phyloP scores from a whole-genome alignment of 1,284 basidiomycete genomes.

The Tilletia setariae region DNA sequence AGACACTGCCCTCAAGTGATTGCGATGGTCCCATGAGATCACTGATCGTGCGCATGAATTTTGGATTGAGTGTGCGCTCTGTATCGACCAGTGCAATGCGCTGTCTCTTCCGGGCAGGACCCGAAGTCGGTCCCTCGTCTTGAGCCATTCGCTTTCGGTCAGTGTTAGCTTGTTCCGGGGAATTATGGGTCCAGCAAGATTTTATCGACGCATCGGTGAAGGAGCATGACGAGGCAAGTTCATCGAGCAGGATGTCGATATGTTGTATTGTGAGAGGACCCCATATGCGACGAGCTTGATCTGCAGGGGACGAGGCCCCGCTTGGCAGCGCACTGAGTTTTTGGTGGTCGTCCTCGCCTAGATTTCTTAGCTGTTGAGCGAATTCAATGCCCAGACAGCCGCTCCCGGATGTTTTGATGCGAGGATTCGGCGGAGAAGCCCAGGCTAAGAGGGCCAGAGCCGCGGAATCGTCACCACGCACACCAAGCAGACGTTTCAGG shows the following conservation, averaged over 20 bases:
- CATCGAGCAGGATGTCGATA: slow-evolving; percentile 12
- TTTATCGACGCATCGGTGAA: neutral
- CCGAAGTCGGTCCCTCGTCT: neutral
- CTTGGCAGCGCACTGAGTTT: neutral
- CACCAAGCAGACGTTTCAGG: neutral
- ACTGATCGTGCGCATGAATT: neutral
- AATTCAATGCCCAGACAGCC: slow-evolving; percentile 9
- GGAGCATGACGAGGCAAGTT: neutral
- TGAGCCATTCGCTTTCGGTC: neutral
- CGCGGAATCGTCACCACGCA: neutral
- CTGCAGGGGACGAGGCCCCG: too few relatives aligned
- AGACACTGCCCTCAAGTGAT: neutral
- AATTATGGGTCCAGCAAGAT: neutral
- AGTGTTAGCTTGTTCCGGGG: neutral
- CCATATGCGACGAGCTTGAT: neutral
- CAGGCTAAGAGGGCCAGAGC: neutral
- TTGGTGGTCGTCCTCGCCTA: neutral
- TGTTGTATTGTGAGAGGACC: slow-evolving; percentile 4
- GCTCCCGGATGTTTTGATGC: neutral
- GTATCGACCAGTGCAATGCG: neutral
- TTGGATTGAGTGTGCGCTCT: neutral
- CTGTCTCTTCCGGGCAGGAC: neutral
- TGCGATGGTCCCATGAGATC: too few relatives aligned
- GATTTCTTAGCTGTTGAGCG: neutral
- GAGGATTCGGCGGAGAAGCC: neutral